Evolutionary conservation across 805 yeast species (phyloP).

Genomic region (Starmerella stigmatis): DNA sequence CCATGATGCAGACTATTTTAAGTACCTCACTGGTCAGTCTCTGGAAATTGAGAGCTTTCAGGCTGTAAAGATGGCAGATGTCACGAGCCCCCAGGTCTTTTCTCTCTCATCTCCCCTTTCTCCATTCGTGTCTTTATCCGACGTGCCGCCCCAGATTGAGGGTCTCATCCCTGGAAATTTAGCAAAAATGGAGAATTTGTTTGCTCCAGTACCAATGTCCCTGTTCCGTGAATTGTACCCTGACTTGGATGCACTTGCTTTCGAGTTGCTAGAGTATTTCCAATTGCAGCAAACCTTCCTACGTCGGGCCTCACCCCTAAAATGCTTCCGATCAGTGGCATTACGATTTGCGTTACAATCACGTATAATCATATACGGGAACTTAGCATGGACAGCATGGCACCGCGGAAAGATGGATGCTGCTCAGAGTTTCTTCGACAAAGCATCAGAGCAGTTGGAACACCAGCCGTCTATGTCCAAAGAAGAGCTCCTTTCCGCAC

Average conservation of each 20-base stretch:
- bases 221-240: conserved; percentile 15
- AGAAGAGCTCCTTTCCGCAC: conserved; percentile 46
- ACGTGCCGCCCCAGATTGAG: too few relatives aligned
- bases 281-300: conserved; percentile 39
- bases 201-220: conserved; percentile 3
- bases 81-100: too few relatives aligned
- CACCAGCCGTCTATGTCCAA: conserved; percentile 19
- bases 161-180: too few relatives aligned
- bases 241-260: conserved; percentile 37
- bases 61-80: neutral
- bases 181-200: too few relatives aligned
- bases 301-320: conserved; percentile 42
- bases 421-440: conserved; percentile 24
- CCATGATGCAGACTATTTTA: neutral
- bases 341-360: conserved; percentile 44
- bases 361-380: conserved; percentile 40
- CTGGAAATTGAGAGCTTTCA: neutral
- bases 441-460: conserved; percentile 22
- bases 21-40: neutral
- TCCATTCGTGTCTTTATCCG: too few relatives aligned
- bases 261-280: conserved; percentile 41
- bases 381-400: conserved; percentile 49
- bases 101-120: too few relatives aligned
- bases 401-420: conserved; percentile 29
- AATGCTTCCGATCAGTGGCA: conserved; percentile 44